Evolutionary conservation across 768 basidiomycete species (phyloP).

Genomic region (Holtermannia corniformis): DNA sequence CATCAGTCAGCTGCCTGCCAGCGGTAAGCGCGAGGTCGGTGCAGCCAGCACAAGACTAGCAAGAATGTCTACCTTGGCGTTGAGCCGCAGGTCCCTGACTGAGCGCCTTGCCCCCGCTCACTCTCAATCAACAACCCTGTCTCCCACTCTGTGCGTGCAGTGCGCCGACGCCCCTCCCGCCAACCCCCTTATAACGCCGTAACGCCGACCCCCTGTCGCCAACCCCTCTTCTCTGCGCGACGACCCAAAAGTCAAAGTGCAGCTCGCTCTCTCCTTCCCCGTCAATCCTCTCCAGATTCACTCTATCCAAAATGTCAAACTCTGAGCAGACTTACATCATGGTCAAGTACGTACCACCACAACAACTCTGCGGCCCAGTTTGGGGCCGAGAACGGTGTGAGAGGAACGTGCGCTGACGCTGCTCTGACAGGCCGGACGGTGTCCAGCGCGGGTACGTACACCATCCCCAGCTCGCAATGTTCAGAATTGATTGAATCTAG

Average conservation of each 20-base stretch:
- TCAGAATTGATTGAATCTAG: constrained; percentile 1
- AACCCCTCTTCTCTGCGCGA: neutral
- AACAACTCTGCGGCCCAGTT: no score
- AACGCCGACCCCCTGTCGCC: no score
- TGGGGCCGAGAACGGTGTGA: constrained; percentile 28
- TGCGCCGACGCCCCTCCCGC: no score
- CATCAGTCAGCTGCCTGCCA: neutral
- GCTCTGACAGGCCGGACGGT: constrained; percentile 72
- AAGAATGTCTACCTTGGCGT: no score
- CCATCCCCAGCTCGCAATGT: no score
- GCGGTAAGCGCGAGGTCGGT: neutral
- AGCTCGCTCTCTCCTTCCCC: neutral
- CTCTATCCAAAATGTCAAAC: constrained; percentile 52
- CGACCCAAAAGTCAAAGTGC: neutral
- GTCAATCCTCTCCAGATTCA: neutral
- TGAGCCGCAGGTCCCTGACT: neutral
- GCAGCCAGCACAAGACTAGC: no score
- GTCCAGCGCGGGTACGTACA: constrained; percentile 66
- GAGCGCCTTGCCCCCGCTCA: neutral
- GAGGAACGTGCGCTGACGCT: neutral
- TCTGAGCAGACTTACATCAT: constrained; percentile 96
- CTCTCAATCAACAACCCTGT: no score
- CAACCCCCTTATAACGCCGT: no score
- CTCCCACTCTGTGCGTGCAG: no score
- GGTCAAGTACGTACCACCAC: constrained; percentile 61